Percentiles rank a stretch among this genome's conserved stretches.
Evolutionary conservation across 1,284 basidiomycete species (phyloP).

Genomic region (Trichosporon inkin): DNA sequence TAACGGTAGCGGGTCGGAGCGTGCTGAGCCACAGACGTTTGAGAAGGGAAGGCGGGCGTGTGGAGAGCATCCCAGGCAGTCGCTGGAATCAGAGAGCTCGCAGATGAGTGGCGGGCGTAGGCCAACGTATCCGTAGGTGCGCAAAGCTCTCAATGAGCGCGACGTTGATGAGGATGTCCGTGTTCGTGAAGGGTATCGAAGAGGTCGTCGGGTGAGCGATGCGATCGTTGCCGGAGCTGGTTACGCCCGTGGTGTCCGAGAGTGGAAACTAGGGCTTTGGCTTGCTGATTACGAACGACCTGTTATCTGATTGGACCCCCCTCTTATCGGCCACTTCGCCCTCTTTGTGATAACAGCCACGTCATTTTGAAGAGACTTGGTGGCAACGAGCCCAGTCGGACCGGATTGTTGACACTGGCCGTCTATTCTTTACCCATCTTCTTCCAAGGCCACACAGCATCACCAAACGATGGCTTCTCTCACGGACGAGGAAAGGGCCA

Average conservation of each 20-base stretch:
- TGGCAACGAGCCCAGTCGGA: too few species aligned
- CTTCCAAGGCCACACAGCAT: neutral
- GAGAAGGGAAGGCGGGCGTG: constrained; percentile 25
- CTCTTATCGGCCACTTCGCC: neutral
- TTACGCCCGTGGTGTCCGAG: neutral
- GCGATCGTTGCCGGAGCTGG: neutral
- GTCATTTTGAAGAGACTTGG: neutral
- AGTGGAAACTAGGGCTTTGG: neutral
- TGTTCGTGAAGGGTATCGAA: neutral
- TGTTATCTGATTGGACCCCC: constrained; percentile 8
- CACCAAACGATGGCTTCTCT: constrained; percentile 30
- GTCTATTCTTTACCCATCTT: too few species aligned
- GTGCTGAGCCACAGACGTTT: constrained; percentile 26
- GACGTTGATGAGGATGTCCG: too few species aligned
- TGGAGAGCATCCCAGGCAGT: constrained; percentile 20
- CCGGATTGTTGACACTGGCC: neutral
- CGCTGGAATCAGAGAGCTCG: neutral
- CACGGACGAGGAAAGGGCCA: constrained; percentile 48
- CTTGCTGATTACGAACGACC: neutral
- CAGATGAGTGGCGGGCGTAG: neutral
- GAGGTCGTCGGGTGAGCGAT: neutral
- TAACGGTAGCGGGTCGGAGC: constrained; percentile 16
- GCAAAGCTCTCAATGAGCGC: too few species aligned
- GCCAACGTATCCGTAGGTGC: neutral
- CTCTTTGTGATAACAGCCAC: neutral